These are phyloP conservation scores for Alternaria atra DNA, from an alignment of 2,329 filamentous ascomycete species.

Conservation along the genomic window DNA sequence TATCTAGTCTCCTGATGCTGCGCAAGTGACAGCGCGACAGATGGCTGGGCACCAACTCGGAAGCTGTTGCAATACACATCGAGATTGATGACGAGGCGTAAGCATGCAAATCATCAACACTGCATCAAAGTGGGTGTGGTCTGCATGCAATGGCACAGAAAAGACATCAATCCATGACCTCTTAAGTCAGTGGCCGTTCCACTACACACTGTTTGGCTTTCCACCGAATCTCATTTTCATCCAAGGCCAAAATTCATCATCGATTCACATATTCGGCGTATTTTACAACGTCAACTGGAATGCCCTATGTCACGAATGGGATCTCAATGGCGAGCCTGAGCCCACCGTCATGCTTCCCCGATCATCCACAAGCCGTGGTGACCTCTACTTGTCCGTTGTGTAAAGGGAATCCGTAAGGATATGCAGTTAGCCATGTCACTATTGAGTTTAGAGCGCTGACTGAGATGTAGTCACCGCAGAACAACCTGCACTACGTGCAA, in stretches of 20 bases:
- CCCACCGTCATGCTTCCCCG: neutral
- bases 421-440: neutral
- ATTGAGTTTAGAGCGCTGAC: neutral
- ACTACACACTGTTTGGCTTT: neutral
- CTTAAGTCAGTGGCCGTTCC: neutral
- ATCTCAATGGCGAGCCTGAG: neutral
- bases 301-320: neutral
- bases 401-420: neutral
- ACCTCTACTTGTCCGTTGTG: neutral
- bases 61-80: neutral
- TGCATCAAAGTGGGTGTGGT: neutral
- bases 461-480: neutral
- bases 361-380: slow-evolving; percentile 1
- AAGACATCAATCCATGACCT: neutral
- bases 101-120: slow-evolving; percentile 1
- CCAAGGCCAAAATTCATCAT: neutral
- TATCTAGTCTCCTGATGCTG: neutral
- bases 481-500: neutral
- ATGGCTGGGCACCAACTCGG: neutral
- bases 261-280: neutral
- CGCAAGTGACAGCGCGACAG: neutral
- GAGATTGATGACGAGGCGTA: neutral
- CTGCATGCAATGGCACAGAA: neutral
- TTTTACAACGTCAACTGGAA: neutral
- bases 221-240: neutral